Percentiles rank a stretch among this genome's conserved stretches.
Conservation (phyloP, 1,284 basidiomycete species). For the Trichosporon asahii region DNA sequence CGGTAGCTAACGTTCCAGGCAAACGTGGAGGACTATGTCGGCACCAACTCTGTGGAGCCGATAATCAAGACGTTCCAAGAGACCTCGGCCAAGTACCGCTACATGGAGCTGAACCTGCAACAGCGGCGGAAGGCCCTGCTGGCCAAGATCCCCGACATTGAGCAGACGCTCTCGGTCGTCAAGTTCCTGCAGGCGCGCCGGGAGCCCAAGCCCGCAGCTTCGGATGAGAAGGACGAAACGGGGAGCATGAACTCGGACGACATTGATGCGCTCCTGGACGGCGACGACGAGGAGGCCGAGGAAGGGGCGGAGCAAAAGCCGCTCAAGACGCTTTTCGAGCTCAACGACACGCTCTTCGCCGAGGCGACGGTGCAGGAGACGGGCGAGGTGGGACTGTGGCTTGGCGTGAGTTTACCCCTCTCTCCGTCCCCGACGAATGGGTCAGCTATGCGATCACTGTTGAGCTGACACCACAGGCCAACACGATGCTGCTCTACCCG, state of each 20-base stretch:
- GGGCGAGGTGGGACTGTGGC: conserved; percentile 89
- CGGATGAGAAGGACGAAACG: conserved; percentile 38
- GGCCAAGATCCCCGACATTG: conserved; percentile 95
- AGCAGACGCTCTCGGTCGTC: conserved; percentile 88
- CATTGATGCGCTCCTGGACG: conserved; percentile 52
- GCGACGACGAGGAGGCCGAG: conserved; percentile 53
- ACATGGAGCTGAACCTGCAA: conserved; percentile 87
- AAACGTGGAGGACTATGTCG: conserved; percentile 82
- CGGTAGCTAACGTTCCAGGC: conserved; percentile 53
- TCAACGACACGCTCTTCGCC: conserved; percentile 92
- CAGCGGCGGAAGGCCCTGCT: conserved; percentile 76
- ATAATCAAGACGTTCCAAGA: conserved; percentile 83
- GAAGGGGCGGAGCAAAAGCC: conserved; percentile 50
- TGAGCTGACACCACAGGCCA: conserved; percentile 62
- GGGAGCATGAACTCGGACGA: conserved; percentile 52
- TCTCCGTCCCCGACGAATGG: not conserved
- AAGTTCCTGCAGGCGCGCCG: conserved; percentile 71
- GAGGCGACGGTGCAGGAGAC: conserved; percentile 83
- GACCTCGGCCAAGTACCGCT: conserved; percentile 96
- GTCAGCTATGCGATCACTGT: not conserved
- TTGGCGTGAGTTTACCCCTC: conserved; percentile 67
- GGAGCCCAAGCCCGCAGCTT: conserved; percentile 53
- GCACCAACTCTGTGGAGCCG: conserved; percentile 73
- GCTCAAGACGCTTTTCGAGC: conserved; percentile 83
- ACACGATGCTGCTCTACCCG: conserved; percentile 96